Evolutionary conservation across 495 filamentous ascomycete genomes (phyloP).

Genomic region (Extremus antarcticus): DNA sequence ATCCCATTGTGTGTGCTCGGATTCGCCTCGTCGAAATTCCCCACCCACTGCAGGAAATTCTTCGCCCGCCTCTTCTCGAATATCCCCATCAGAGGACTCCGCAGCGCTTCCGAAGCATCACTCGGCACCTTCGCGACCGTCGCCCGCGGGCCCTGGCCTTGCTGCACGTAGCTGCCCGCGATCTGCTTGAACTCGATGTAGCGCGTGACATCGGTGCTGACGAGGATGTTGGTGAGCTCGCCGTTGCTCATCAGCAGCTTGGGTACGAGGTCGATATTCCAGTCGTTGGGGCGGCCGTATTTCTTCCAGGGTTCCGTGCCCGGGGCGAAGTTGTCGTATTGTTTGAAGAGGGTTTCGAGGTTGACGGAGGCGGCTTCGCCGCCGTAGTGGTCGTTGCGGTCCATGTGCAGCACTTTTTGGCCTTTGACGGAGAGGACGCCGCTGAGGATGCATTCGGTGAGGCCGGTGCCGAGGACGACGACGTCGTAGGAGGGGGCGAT

Average conservation of each 20-base stretch:
- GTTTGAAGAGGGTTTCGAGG: slow-evolving; percentile 93
- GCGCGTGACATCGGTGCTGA: slow-evolving; percentile 90
- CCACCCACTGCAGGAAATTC: slow-evolving; percentile 95
- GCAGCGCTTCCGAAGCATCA: slow-evolving; percentile 79
- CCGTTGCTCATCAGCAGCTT: slow-evolving; percentile 98
- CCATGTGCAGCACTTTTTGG: slow-evolving; percentile 97
- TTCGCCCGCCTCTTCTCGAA: slow-evolving; percentile 97
- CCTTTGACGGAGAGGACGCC: slow-evolving; percentile 97
- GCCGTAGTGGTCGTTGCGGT: slow-evolving; percentile 98
- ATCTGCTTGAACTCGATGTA: slow-evolving; percentile 99
- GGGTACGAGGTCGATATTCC: slow-evolving; percentile 97
- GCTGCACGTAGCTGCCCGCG: slow-evolving; percentile 93
- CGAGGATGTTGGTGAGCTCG: slow-evolving; percentile 94
- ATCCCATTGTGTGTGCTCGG: slow-evolving; percentile 80
- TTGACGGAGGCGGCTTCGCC: slow-evolving; percentile 95
- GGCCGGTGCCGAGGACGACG: slow-evolving; percentile 91
- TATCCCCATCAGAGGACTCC: slow-evolving; percentile 88
- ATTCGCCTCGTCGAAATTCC: slow-evolving; percentile 75
- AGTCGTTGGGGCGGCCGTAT: slow-evolving; percentile 92
- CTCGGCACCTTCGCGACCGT: slow-evolving; percentile 95
- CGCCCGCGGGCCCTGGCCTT: slow-evolving; percentile 64
- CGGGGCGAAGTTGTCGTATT: slow-evolving; percentile 68
- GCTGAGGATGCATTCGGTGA: slow-evolving; percentile 97
- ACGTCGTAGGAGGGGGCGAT: slow-evolving; percentile 96
- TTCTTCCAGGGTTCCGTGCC: slow-evolving; percentile 96